phyloP scores from a whole-genome alignment of 371 early-diverging fungal species.

The Phascolomyces articulosus region DNA sequence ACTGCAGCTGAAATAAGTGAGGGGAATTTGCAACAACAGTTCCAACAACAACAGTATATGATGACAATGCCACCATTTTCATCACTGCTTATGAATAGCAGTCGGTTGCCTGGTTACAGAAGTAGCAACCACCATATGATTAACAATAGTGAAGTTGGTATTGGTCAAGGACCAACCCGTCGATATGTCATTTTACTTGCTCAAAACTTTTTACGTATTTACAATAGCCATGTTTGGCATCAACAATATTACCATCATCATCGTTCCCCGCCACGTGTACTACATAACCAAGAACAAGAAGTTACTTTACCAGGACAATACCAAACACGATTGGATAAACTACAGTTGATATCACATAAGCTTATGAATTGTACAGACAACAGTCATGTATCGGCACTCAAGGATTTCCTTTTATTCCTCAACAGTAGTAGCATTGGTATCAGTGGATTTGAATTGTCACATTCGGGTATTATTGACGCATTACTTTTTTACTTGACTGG shows the following conservation, averaged over 20 bases:
- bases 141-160: slow-evolving; percentile 24
- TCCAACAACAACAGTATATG: no score
- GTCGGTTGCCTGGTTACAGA: no score
- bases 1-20: neutral
- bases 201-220: slow-evolving; percentile 21
- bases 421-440: slow-evolving; percentile 47
- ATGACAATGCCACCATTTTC: neutral
- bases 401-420: slow-evolving; percentile 25
- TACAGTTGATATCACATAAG: slow-evolving; percentile 1
- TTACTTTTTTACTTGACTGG: slow-evolving; percentile 46
- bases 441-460: slow-evolving; percentile 79
- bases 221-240: neutral
- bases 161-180: slow-evolving; percentile 31
- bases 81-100: neutral
- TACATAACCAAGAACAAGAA: neutral
- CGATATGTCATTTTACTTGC: slow-evolving; percentile 35
- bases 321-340: slow-evolving; percentile 2
- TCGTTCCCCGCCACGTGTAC: neutral
- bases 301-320: neutral
- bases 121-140: no score
- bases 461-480: slow-evolving; percentile 72
- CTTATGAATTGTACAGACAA: neutral
- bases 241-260: neutral
- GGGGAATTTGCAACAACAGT: no score
- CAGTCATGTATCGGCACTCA: neutral